Evolutionary conservation across 1,284 basidiomycete genomes (phyloP), one percentile per base, ranked within the genome.

Genomic region (Termitomyces sp.): DNA sequence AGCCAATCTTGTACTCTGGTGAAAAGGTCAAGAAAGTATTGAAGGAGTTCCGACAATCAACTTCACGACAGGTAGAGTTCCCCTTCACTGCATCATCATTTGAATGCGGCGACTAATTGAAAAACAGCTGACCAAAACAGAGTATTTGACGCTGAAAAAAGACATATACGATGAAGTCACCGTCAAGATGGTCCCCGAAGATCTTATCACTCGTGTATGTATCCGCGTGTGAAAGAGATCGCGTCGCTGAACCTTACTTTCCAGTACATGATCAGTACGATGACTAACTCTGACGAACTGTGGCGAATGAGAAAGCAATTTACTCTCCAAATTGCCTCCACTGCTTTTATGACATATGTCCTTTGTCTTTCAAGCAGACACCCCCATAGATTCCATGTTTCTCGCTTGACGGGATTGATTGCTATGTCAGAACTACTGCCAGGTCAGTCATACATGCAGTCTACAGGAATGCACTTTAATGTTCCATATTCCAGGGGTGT

Each of bases 221-320:
- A 5, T 3, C 7, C 1, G 5, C 4, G 13, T 42, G 28, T 18
- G 42, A 24, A 34, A 44, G 42, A 24, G 46, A 46, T 33, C 14
- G 31, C 40, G 50, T 50, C 38, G 37, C 54, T 51, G 37, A 59
- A 18, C 37, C n/a, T 26, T 60, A 50, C 11, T 11, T 46, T 13
- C 64, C 35, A 97, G 90, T 99, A 93, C 68, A 91, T 99, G 86
- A 79, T 86, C 41, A 83, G 83, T 46, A 88, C 88, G 21, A 97
- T 97, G 91, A 74, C 79, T 26, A 81, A 81, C 4, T 86, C 96
- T 1, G 83, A 84, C 54, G 93, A 97, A 61, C 78, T 99, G 5
- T 99, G 96, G 95, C 81, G 92, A 57, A 93, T 98, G 84, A 85
- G 97, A 58, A 99, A 97, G 74, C 93, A 97, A 69, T 97, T 99